phyloP scores from a whole-genome alignment of 805 yeast genomes.

The Metschnikowia kunwiensis region DNA sequence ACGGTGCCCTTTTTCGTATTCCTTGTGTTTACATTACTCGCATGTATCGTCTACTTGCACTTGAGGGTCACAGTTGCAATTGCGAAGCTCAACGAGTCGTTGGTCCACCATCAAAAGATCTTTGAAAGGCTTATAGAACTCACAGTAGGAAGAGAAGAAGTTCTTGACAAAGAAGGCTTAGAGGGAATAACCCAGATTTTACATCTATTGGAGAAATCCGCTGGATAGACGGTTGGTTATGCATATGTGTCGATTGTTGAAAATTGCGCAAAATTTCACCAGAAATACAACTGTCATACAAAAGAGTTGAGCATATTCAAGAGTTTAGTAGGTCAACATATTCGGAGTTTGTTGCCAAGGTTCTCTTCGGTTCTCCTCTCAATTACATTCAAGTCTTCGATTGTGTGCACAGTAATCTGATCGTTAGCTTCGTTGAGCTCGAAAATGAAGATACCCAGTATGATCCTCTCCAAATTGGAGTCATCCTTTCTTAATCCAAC shows the following conservation, averaged over 20 bases:
- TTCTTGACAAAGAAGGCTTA: too few relatives aligned
- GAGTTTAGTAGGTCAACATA: slow-evolving; percentile 7
- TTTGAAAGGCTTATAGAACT: slow-evolving; percentile 7
- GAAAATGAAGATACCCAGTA: slow-evolving; percentile 60
- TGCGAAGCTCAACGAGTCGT: slow-evolving; percentile 6
- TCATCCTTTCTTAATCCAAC: slow-evolving; percentile 30
- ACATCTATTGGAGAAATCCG: too few relatives aligned
- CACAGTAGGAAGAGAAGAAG: slow-evolving; percentile 1
- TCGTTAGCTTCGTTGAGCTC: slow-evolving; percentile 59
- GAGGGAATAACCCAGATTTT: too few relatives aligned
- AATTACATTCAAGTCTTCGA: slow-evolving; percentile 61
- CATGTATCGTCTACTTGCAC: slow-evolving; percentile 6
- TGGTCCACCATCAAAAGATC: slow-evolving; percentile 11
- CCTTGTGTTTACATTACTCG: slow-evolving; percentile 1
- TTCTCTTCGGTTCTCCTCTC: slow-evolving; percentile 32
- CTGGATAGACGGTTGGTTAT: too few relatives aligned
- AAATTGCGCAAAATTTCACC: too few relatives aligned
- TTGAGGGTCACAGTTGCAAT: slow-evolving; percentile 5
- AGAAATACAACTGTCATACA: too few relatives aligned
- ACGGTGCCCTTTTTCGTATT: background rate
- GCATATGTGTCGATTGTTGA: too few relatives aligned
- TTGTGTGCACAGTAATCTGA: slow-evolving; percentile 56
- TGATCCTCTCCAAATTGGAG: slow-evolving; percentile 35
- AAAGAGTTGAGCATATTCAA: slow-evolving; percentile 1
- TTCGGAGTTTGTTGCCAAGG: slow-evolving; percentile 14